Percentiles rank a stretch among this genome's conserved stretches.
phyloP scores from a whole-genome alignment of 441 rosid species.

The Breynia disticha region DNA sequence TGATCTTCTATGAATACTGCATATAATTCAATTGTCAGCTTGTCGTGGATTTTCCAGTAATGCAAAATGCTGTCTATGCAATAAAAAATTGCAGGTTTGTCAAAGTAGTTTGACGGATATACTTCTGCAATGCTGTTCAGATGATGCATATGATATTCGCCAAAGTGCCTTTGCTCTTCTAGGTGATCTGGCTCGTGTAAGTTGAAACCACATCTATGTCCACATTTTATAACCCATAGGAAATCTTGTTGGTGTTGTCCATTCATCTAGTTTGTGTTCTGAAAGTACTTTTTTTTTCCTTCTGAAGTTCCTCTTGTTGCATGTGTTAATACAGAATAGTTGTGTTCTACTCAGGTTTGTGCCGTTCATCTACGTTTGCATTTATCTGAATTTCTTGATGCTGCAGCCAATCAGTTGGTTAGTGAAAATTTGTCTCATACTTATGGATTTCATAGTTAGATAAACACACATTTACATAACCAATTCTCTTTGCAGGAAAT shows the following conservation, averaged over 20 bases:
- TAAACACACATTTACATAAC: constrained; percentile 5
- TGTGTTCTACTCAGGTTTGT: constrained; percentile 46
- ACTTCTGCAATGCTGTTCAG: constrained; percentile 89
- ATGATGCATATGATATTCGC: constrained; percentile 81
- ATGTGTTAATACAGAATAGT: not conserved
- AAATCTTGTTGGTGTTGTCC: too few species aligned
- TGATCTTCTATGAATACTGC: too few species aligned
- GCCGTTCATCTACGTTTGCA: constrained; percentile 70
- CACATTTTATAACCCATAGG: not conserved
- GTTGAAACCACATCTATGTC: constrained; percentile 16
- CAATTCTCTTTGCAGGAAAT: constrained; percentile 39
- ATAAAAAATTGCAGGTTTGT: constrained; percentile 42
- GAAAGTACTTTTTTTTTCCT: not conserved
- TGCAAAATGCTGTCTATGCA: not conserved
- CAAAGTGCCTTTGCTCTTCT: constrained; percentile 99
- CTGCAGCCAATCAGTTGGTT: constrained; percentile 92
- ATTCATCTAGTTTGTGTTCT: constrained; percentile 1
- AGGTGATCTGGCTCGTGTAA: constrained; percentile 94
- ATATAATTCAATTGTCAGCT: too few species aligned
- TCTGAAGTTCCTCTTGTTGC: constrained; percentile 1
- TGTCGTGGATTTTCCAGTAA: too few species aligned
- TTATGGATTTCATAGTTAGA: constrained; percentile 11
- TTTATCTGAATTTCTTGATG: constrained; percentile 63
- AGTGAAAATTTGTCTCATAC: constrained; percentile 19
- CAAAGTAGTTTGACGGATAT: constrained; percentile 74